phyloP scores from a whole-genome alignment of 2,329 filamentous ascomycete species.

The Fusarium sambucinum region DNA sequence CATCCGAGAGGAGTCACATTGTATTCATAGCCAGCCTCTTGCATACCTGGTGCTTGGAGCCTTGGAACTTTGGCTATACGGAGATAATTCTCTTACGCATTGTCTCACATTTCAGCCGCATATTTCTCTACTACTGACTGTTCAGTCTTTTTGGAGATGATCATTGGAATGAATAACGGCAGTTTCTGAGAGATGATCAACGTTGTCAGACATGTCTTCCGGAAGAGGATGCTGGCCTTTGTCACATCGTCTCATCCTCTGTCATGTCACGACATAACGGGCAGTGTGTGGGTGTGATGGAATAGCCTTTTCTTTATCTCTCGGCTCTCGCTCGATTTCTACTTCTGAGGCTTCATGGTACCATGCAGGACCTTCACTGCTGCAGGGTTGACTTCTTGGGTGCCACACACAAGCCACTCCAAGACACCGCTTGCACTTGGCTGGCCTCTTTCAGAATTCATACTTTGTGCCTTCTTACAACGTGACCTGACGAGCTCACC shows the following conservation, averaged over 20 bases:
- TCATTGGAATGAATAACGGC: constrained; percentile 1
- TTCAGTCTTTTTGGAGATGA: neutral
- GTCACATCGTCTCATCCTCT: neutral
- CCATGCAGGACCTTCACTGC: constrained; percentile 4
- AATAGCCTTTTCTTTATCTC: neutral
- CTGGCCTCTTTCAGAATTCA: neutral
- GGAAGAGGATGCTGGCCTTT: neutral
- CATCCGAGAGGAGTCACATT: neutral
- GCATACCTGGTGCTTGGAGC: neutral
- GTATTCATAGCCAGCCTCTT: neutral
- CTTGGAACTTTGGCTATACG: neutral
- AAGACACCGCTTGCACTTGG: neutral
- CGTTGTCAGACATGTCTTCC: constrained; percentile 2
- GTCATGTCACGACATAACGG: neutral
- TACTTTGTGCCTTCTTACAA: neutral
- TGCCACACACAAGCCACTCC: constrained; percentile 17
- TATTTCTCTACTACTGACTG: neutral
- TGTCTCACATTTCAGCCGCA: neutral
- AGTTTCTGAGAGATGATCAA: neutral
- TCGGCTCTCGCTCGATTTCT: neutral
- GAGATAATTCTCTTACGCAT: neutral
- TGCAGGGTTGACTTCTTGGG: constrained; percentile 2
- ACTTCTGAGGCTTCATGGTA: neutral
- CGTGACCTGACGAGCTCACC: neutral
- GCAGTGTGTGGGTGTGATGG: neutral